Base-by-base conservation (phyloP, 1,284 basidiomycete genomes). In the Ustilago cynodontis region DNA sequence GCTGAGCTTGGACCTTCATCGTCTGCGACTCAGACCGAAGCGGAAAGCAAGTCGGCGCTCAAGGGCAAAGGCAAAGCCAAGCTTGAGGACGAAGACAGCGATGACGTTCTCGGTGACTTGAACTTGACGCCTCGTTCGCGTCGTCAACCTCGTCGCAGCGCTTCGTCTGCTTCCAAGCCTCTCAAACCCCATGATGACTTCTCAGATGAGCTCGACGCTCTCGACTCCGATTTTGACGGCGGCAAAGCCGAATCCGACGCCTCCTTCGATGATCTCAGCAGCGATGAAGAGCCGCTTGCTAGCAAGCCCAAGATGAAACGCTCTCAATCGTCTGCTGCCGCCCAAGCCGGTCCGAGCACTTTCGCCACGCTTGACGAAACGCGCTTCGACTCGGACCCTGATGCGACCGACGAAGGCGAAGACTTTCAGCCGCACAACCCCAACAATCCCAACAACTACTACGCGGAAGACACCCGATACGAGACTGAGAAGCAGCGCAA, bases 401-500 rank as follows among this genome's bases (percentile, higher is more conserved):
- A 66, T 22, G 58, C 47, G 18, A 62, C 59, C 37, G 69, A 73
- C 47, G 69, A 71, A 22, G 75, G 62, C 10, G 64, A 65, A 3
- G 71, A 71, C 16, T 53, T 54, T 26, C 54, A 68, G 5, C 60
- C 58, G 10, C 65, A 53, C 3, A n/a, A 33, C 11, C 31, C 31
- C 11, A 33, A 20, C 41, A 43, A 7, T 20, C 41, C 59, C 55
- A 67, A 59, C 69, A 71, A 79, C 35, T 63, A 41, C 52, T 70
- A 79, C 20, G 71, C 63, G 2, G 74, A 78, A 51, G 66, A 74
- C 16, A 50, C 29, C 20, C 62, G 68, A 58, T 83, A 81, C 62
- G 82, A 83, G 55, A 83, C 82, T 8, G 73, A 56, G 18, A 83
- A 77, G 58, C 82, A 83, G 71, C 60, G 82, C 18, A 64, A 49